Evolutionary conservation across 208 protist genomes (phyloP).

Genomic region (Wallacemonas rigidus): DNA sequence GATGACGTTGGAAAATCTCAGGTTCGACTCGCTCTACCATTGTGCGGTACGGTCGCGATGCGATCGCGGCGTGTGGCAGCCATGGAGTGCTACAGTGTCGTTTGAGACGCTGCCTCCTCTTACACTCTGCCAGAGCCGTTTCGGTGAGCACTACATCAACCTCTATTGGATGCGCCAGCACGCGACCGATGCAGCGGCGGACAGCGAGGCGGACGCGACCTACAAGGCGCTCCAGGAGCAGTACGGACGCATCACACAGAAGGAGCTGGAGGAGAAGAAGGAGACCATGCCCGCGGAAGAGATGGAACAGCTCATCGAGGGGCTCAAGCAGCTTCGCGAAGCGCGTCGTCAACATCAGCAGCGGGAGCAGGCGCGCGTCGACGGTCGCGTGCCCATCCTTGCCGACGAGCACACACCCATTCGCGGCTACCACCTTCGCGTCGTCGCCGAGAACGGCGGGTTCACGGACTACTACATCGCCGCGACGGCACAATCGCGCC

Average conservation of each 20-base stretch:
- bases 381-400: constrained; percentile 58
- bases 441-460: constrained; percentile 71
- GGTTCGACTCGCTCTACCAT: constrained; percentile 24
- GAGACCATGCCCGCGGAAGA: constrained; percentile 40
- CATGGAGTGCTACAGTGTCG: constrained; percentile 58
- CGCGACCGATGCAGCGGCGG: constrained; percentile 16
- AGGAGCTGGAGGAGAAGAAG: constrained; percentile 64
- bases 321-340: constrained; percentile 44
- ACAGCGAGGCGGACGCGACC: constrained; percentile 38
- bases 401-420: constrained; percentile 58
- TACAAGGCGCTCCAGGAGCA: constrained; percentile 60
- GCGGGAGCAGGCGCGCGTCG: constrained; percentile 31
- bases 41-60: constrained; percentile 52
- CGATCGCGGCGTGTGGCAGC: constrained; percentile 68
- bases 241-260: constrained; percentile 58
- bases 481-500: not conserved
- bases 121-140: constrained; percentile 76
- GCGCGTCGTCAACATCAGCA: constrained; percentile 12
- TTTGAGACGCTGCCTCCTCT: constrained; percentile 73
- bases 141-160: constrained; percentile 93
- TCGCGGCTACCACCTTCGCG: constrained; percentile 71
- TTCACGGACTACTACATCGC: constrained; percentile 52
- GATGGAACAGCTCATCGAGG: constrained; percentile 51
- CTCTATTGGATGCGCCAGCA: constrained; percentile 85
- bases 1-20: constrained; percentile 26